Base-by-base conservation (phyloP, 257 asterid genomes). In the Przewalskia tangutica region DNA sequence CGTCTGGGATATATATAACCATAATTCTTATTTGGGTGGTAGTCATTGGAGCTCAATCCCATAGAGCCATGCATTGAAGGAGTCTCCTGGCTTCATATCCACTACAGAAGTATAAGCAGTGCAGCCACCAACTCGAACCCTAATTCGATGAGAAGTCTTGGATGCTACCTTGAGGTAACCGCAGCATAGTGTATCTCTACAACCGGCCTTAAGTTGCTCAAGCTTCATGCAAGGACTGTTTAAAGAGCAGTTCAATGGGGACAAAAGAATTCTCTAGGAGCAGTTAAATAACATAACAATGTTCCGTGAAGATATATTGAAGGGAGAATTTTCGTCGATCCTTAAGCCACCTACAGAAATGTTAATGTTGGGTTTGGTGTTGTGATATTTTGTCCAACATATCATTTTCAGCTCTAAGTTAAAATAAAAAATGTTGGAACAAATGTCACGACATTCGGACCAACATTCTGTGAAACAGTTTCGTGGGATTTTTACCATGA, bases 1-100 rank as follows among this genome's bases (percentile, higher is more conserved):
- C 42, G 0, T 38, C 42, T 38, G 6, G 5, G 42, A 38, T 38
- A 38, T 38, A 38, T 38, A 38, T 38, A 51, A 51, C 55, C 55
- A 51, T 51, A 38, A 38, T 38, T 51, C 4, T 51, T 14, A 51
- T 11, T 51, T 51, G 14, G 86, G 85, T 51, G 87, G 89, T 60
- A 84, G 17, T 89, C 89, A 85, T 44, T 84, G 89, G 53, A 88
- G 85, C 85, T 88, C 81, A 77, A 88, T 77, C 23, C 90, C 90
- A 77, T 48, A 84, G 18, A 34, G 48, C 90, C 90, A 88, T 34
- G 83, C 77, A 60, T 82, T 82, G 36, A 88, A 32, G 1, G 77
- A 20, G 20, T 82, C 82, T 7, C 59, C 82, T 8, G 80, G 32
- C 44, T 80, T 80, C 1, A 85, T 23, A 65, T 84, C 79, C 34